These are phyloP conservation scores for Grigorovia yakushimaensis DNA, from an alignment of 805 yeast genomes.

Conservation along the genomic window DNA sequence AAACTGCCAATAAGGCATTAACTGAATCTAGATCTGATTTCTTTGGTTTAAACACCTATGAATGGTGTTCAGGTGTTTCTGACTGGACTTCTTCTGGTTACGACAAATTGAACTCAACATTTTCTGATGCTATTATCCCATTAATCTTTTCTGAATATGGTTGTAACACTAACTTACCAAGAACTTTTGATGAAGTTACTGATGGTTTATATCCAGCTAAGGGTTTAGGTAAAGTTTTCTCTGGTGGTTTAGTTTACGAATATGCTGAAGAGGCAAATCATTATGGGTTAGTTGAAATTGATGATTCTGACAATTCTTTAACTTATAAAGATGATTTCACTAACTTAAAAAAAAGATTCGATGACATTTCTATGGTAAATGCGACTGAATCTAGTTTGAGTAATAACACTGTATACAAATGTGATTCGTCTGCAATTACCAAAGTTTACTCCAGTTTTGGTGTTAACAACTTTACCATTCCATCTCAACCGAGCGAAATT, in stretches of 20 bases:
- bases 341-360: constrained; percentile 37
- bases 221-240: constrained; percentile 54
- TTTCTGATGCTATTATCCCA: constrained; percentile 53
- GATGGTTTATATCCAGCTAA: constrained; percentile 47
- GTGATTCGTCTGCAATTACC: constrained; percentile 33
- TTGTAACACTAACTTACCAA: constrained; percentile 66
- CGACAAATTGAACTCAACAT: constrained; percentile 45
- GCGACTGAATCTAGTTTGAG: constrained; percentile 31
- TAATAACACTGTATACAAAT: constrained; percentile 26
- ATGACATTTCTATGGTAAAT: constrained; percentile 30
- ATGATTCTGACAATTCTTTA: constrained; percentile 33
- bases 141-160: constrained; percentile 72
- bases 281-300: constrained; percentile 64
- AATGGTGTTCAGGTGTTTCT: constrained; percentile 68
- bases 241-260: constrained; percentile 93
- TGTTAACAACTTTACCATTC: constrained; percentile 37
- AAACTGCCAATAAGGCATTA: constrained; percentile 33
- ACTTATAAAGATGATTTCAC: constrained; percentile 40
- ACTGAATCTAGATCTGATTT: constrained; percentile 69
- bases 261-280: constrained; percentile 67
- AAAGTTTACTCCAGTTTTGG: constrained; percentile 34
- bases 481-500: constrained; percentile 38
- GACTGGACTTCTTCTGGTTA: constrained; percentile 66
- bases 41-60: constrained; percentile 79
- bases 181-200: constrained; percentile 75